Percentiles rank a stretch among this genome's conserved stretches.
phyloP scores from a whole-genome alignment of 768 basidiomycete species.

The Lyophyllum shimeji region DNA sequence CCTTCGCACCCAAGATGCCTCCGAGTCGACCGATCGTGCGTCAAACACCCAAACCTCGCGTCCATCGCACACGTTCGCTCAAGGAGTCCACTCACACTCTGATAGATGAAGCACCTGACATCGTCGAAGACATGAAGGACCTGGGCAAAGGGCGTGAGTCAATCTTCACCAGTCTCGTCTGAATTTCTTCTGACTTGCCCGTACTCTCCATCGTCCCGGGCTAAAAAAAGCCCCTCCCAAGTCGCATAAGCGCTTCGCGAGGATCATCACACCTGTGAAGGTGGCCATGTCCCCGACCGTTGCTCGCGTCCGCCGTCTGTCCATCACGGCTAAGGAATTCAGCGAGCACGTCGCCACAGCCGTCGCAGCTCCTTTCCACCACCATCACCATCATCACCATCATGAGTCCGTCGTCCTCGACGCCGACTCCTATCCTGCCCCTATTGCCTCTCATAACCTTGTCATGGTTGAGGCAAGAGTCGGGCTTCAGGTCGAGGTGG shows the following conservation, averaged over 20 bases:
- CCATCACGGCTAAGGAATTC: neutral
- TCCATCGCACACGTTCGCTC: neutral
- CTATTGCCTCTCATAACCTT: neutral
- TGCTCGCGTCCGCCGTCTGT: constrained; percentile 7
- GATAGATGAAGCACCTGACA: neutral
- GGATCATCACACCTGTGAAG: constrained; percentile 5
- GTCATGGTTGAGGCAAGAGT: neutral
- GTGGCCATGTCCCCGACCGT: neutral
- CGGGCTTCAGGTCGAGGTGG: neutral
- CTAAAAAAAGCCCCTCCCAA: neutral
- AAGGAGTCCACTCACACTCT: neutral
- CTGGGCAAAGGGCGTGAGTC: constrained; percentile 1
- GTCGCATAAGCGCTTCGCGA: constrained; percentile 3
- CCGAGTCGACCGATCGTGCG: no score
- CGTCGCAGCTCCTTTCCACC: neutral
- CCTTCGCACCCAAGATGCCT: neutral
- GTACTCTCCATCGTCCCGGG: neutral
- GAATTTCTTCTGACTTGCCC: neutral
- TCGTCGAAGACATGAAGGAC: neutral
- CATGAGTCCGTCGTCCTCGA: constrained; percentile 5
- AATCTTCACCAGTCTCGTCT: neutral
- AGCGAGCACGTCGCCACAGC: neutral
- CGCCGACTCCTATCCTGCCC: neutral
- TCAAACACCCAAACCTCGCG: neutral
- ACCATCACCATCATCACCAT: neutral